phyloP scores from a whole-genome alignment of 1,284 basidiomycete genomes.

The Ceratobasidium papillatum region DNA sequence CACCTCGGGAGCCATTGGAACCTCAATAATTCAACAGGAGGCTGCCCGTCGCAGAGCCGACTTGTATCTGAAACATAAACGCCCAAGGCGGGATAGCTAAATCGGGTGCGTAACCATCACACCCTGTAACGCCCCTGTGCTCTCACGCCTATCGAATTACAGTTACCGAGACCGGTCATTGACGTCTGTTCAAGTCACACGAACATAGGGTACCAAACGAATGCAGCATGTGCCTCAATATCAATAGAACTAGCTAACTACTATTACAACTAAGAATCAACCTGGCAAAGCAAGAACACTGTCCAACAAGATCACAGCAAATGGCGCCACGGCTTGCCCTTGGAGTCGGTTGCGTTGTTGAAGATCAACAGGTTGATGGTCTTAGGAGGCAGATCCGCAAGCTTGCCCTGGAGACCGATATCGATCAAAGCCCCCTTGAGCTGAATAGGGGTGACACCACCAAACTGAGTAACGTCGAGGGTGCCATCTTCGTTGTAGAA shows the following conservation, averaged over 20 bases:
- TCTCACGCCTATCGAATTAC: too few species aligned
- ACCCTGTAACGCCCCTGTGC: too few species aligned
- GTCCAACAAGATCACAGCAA: not conserved
- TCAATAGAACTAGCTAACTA: not conserved
- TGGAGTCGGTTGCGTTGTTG: slow-evolving; percentile 77
- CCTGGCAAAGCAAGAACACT: not conserved
- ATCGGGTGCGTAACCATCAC: too few species aligned
- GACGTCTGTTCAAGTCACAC: too few species aligned
- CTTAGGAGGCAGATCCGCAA: slow-evolving; percentile 62
- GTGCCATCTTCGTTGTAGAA: slow-evolving; percentile 46
- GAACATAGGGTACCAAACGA: not conserved
- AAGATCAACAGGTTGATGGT: slow-evolving; percentile 80
- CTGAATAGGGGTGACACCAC: slow-evolving; percentile 65
- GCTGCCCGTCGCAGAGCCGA: too few species aligned
- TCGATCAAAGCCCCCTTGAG: slow-evolving; percentile 78
- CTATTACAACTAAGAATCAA: not conserved
- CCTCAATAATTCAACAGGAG: too few species aligned
- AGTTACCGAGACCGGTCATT: too few species aligned
- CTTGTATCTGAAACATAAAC: too few species aligned
- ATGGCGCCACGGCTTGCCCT: slow-evolving; percentile 3
- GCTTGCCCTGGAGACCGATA: slow-evolving; percentile 64
- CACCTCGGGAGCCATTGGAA: too few species aligned
- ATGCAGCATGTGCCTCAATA: not conserved
- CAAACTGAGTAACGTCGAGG: slow-evolving; percentile 37
- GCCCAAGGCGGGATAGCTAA: too few species aligned